Evolutionary conservation across 140 eudicot genomes (phyloP).

Genomic region (Erigeron philadelphicus): DNA sequence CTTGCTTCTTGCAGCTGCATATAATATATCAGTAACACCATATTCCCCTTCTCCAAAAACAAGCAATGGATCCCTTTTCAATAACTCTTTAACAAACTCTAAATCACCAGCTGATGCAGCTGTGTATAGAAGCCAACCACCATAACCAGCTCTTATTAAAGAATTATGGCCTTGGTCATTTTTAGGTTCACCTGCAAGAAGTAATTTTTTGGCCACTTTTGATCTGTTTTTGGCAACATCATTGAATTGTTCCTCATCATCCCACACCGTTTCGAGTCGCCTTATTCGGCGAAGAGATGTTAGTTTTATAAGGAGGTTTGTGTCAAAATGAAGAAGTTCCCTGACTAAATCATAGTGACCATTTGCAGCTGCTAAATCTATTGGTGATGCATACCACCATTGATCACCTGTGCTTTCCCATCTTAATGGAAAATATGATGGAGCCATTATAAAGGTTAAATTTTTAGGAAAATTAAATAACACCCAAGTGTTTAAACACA

Average conservation of each 20-base stretch:
- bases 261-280: slow-evolving; percentile 89
- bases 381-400: slow-evolving; percentile 96
- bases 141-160: slow-evolving; percentile 74
- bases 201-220: slow-evolving; percentile 56
- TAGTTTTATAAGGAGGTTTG: slow-evolving; percentile 67
- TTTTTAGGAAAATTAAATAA: neutral
- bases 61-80: slow-evolving; percentile 53
- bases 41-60: slow-evolving; percentile 92
- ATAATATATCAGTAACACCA: slow-evolving; percentile 77
- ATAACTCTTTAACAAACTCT: slow-evolving; percentile 54
- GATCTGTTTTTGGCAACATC: slow-evolving; percentile 62
- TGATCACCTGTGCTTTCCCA: slow-evolving; percentile 99
- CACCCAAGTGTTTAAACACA: neutral
- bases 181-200: slow-evolving; percentile 51
- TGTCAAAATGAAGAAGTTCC: slow-evolving; percentile 69
- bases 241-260: slow-evolving; percentile 56
- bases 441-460: slow-evolving; percentile 31
- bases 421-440: slow-evolving; percentile 61
- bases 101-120: slow-evolving; percentile 95
- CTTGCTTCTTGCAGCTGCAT: slow-evolving; percentile 91
- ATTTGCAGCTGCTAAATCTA: slow-evolving; percentile 89
- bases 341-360: slow-evolving; percentile 85
- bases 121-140: slow-evolving; percentile 94
- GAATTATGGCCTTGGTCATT: slow-evolving; percentile 49
- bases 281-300: slow-evolving; percentile 82